Evolutionary conservation across 768 basidiomycete genomes (phyloP).

Genomic region (Gloeopeniophorella convolvens): DNA sequence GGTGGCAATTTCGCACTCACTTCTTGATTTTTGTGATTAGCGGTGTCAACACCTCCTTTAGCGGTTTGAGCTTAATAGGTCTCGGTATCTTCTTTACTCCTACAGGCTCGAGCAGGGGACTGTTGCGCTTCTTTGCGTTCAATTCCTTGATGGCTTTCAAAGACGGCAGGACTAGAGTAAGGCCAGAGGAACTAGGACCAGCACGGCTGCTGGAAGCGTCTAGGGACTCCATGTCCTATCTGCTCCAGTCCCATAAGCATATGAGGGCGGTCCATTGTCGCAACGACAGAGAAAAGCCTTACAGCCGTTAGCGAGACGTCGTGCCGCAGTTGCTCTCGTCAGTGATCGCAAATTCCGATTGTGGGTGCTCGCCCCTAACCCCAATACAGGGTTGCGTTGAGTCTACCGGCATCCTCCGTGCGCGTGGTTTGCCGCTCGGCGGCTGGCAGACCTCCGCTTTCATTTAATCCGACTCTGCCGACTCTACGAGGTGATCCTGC

Average conservation of each 20-base stretch:
- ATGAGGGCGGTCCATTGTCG: background rate
- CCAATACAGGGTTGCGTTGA: no score
- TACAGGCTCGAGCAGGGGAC: conserved; percentile 15
- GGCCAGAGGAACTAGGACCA: conserved; percentile 34
- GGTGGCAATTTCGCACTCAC: conserved; percentile 29
- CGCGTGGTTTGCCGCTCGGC: no score
- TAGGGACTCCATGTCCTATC: conserved; percentile 5
- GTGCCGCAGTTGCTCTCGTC: no score
- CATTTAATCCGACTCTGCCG: no score
- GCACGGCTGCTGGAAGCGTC: conserved; percentile 1
- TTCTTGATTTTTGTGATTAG: conserved; percentile 71
- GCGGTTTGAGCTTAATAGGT: conserved; percentile 68
- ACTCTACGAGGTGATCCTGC: no score
- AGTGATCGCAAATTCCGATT: no score
- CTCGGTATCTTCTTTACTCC: conserved; percentile 36
- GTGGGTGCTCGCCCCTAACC: no score
- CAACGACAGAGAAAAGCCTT: background rate
- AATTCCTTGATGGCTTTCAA: conserved; percentile 54
- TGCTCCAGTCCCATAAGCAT: background rate
- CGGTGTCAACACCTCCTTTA: conserved; percentile 66
- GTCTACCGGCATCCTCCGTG: no score
- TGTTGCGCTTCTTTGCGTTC: conserved; percentile 44
- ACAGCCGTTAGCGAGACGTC: background rate
- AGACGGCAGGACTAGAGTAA: conserved; percentile 64
- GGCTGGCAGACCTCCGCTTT: no score